Evolutionary conservation across 164 flowering plant species (phyloP).

Genomic region (Vitis labrusca): DNA sequence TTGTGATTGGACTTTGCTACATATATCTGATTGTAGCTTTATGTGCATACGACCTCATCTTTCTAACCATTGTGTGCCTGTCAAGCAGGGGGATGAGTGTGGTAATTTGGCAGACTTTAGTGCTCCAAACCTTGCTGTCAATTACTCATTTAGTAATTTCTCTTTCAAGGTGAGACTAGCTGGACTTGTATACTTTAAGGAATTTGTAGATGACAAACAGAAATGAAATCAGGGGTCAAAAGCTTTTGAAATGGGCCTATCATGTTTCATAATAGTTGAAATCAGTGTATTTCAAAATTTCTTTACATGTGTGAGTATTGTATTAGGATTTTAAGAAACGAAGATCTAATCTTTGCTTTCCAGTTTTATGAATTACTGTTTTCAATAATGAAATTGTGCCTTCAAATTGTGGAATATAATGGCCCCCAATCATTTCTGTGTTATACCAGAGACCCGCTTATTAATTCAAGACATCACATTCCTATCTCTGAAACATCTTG

Average conservation of each 20-base stretch:
- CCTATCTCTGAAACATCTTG: neutral
- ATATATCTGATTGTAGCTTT: neutral
- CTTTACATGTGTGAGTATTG: too few relatives aligned
- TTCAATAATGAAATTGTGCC: too few relatives aligned
- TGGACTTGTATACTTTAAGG: neutral
- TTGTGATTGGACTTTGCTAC: neutral
- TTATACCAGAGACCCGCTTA: too few relatives aligned
- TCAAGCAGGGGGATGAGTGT: constrained; percentile 83
- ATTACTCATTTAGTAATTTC: constrained; percentile 93
- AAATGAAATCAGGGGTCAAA: neutral
- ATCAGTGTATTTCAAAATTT: too few relatives aligned
- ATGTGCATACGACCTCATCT: neutral
- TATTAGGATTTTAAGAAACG: too few relatives aligned
- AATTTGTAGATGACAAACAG: neutral
- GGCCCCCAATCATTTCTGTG: too few relatives aligned
- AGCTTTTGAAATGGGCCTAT: too few relatives aligned
- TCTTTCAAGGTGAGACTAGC: constrained; percentile 81
- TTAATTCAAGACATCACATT: neutral
- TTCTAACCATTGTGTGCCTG: constrained; percentile 3
- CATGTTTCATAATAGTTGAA: too few relatives aligned
- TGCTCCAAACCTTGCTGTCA: constrained; percentile 51
- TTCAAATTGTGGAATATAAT: too few relatives aligned
- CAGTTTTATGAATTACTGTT: too few relatives aligned
- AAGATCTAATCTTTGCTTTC: too few relatives aligned
- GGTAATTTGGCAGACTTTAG: constrained; percentile 76